phyloP scores from a whole-genome alignment of 1,139 yeast genomes.

The Yamadazyma mexicana region DNA sequence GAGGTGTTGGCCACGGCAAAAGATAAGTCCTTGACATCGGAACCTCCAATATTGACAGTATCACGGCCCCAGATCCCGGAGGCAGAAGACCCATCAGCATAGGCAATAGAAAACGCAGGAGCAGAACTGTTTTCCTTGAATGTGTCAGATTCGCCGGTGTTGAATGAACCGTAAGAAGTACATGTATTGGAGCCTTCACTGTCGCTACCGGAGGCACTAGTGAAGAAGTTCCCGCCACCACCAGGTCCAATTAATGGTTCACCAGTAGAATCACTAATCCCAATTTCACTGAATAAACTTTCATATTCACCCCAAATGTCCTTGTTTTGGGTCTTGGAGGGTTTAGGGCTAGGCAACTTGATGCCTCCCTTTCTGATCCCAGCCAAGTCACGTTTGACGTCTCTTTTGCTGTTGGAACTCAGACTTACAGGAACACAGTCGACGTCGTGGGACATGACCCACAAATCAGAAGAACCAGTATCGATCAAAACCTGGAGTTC shows the following conservation, averaged over 20 bases:
- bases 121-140: constrained; percentile 11
- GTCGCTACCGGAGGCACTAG: constrained; percentile 2
- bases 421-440: constrained; percentile 17
- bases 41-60: constrained; percentile 37
- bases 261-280: constrained; percentile 1
- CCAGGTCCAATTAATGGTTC: background rate
- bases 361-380: background rate
- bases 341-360: too few relatives aligned
- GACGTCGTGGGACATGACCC: constrained; percentile 41
- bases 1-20: constrained; percentile 43
- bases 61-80: constrained; percentile 37
- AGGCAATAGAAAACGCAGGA: constrained; percentile 37
- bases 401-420: background rate
- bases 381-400: background rate
- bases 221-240: background rate
- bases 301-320: background rate
- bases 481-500: constrained; percentile 38
- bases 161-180: constrained; percentile 11
- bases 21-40: constrained; percentile 44
- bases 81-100: constrained; percentile 60
- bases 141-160: constrained; percentile 10
- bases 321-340: constrained; percentile 1
- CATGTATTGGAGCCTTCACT: constrained; percentile 3
- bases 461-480: constrained; percentile 49
- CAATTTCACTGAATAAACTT: background rate